Conservation (phyloP, 345 rosid genomes). For the Murraya paniculata region DNA sequence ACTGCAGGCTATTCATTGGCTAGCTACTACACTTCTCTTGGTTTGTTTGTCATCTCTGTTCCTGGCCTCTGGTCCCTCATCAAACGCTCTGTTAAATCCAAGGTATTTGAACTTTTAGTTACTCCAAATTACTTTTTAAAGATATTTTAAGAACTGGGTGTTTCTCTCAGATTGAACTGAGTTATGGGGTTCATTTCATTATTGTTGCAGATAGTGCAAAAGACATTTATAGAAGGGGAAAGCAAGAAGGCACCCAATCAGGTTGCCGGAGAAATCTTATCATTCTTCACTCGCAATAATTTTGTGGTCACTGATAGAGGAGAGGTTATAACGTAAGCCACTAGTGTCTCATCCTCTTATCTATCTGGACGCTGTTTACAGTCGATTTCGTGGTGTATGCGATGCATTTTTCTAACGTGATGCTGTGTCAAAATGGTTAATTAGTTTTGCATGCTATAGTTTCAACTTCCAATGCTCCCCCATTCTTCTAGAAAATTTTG, state of each 20-base stretch:
- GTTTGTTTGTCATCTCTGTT: conserved; percentile 86
- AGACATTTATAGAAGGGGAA: conserved; percentile 66
- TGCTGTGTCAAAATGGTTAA: neutral
- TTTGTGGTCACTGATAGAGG: conserved; percentile 77
- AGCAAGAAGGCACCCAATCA: conserved; percentile 58
- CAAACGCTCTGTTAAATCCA: conserved; percentile 95
- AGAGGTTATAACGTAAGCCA: conserved; percentile 83
- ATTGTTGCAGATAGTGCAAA: conserved; percentile 70
- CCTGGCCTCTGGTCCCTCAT: conserved; percentile 99
- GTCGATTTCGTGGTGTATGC: neutral
- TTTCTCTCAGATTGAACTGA: neutral
- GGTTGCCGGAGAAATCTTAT: conserved; percentile 82
- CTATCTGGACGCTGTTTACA: neutral
- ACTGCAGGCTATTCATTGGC: conserved; percentile 66
- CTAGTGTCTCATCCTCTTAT: neutral
- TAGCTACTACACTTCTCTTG: conserved; percentile 92
- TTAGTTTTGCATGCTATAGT: neutral
- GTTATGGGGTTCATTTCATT: neutral
- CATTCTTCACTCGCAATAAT: conserved; percentile 86
- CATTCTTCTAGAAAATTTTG: neutral
- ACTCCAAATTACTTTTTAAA: neutral
- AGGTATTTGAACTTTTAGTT: conserved; percentile 36
- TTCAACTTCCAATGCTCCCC: neutral
- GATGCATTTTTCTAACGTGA: neutral
- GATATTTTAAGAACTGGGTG: neutral